Conservation (phyloP, 2,329 filamentous ascomycete genomes). For the Biscogniauxia mediterranea region DNA sequence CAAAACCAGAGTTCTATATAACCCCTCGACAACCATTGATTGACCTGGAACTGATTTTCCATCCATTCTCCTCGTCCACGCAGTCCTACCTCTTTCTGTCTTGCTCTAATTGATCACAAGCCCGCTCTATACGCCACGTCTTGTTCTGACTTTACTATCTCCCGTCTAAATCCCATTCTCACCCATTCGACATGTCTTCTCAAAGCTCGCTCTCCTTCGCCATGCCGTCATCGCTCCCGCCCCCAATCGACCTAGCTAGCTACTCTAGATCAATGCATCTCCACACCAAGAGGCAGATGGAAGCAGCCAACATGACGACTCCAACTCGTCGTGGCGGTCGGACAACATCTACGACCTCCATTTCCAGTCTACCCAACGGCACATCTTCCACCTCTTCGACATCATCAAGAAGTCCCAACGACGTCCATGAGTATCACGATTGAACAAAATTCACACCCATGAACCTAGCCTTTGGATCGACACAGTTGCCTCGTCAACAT, state of each 20-base stretch:
- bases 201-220: slow-evolving; percentile 23
- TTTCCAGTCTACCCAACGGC: slow-evolving; percentile 28
- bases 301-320: slow-evolving; percentile 49
- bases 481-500: background rate
- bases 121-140: slow-evolving; percentile 1
- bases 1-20: background rate
- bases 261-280: slow-evolving; percentile 63
- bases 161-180: background rate
- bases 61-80: background rate
- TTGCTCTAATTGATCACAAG: background rate
- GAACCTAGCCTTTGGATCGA: background rate
- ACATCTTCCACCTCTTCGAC: slow-evolving; percentile 15
- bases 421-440: slow-evolving; percentile 28
- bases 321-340: slow-evolving; percentile 35
- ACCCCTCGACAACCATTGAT: background rate
- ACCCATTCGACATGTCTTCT: slow-evolving; percentile 26
- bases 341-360: slow-evolving; percentile 10
- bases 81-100: slow-evolving; percentile 14
- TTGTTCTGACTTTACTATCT: slow-evolving; percentile 2
- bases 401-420: slow-evolving; percentile 13
- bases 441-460: slow-evolving; percentile 14
- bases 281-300: slow-evolving; percentile 66
- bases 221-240: slow-evolving; percentile 27
- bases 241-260: slow-evolving; percentile 33
- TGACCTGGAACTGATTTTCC: background rate